Evolutionary conservation across 306 rosid genomes (phyloP), one percentile per base, ranked within the genome.

Genomic region (Fragaria iinumae): DNA sequence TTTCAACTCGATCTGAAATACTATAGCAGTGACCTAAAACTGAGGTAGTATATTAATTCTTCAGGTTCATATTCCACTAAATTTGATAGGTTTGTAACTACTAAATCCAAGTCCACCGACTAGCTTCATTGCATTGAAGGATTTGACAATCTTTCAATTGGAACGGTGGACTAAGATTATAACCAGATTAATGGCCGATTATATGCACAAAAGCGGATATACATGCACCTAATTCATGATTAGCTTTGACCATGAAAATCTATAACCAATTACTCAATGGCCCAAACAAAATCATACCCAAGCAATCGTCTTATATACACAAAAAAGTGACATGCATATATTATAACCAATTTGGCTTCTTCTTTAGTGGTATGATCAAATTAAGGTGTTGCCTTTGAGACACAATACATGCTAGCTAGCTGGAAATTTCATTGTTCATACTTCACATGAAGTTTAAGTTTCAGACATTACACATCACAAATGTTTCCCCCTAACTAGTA

Each of bases 181-280:
- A 52, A 52, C 57, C 56, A 52, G 12, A 60, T 27, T 25, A 59
- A 29, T 27, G 68, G 11, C 10, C 38, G 12, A 29, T 63, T 63
- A 29, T 60, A 29, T 32, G n/a, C 44, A 32, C 44, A 29, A 6
- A 60, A 32, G 68, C 23, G 9, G 23, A 36, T 1, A 8, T 20
- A 14, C 14, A 20, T 10, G 6, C 47, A 62, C 47, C 13, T n/a
- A 2, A n/a, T n/a, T 34, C 39, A 65, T 36, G 47, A 43, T 43
- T 65, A 65, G 47, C 70, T 65, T 32, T 65, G 70, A 65, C 70
- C 27, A 38, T 8, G 69, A 18, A 60, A 62, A 62, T 27, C 67
- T 62, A 25, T 57, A 57, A 57, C 39, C 36, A 62, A 23, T 55
- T 4, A 59, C 32, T 62, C 39, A 62, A 62, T 14, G 5, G 14